Percentiles rank a stretch among this genome's conserved stretches.
These are phyloP conservation scores for Leccinum colubrinum DNA, from an alignment of 1,284 basidiomycete genomes.

Conservation along the genomic window DNA sequence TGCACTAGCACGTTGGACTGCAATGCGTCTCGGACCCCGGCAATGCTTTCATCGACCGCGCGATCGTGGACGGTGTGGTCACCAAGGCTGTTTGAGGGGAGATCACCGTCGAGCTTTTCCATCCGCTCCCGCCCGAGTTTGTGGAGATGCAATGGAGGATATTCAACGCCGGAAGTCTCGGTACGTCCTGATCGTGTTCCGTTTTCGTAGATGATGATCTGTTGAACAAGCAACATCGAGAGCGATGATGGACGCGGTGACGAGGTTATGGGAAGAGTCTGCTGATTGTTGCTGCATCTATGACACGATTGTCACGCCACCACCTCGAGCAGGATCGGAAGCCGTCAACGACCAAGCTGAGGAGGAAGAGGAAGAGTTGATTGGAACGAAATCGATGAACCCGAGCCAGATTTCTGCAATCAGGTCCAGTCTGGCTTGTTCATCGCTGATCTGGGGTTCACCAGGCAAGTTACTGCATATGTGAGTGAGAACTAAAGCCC, in stretches of 20 bases:
- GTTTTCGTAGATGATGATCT: not conserved
- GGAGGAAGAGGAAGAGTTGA: constrained; percentile 17
- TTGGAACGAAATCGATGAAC: constrained; percentile 39
- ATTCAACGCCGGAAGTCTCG: constrained; percentile 58
- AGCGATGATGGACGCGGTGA: constrained; percentile 62
- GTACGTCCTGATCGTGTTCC: constrained; percentile 29
- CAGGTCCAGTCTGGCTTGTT: constrained; percentile 36
- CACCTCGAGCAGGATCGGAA: constrained; percentile 2
- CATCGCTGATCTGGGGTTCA: constrained; percentile 66
- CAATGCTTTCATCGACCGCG: constrained; percentile 43
- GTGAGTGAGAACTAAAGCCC: not conserved
- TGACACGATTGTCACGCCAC: constrained; percentile 40
- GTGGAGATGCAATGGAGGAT: constrained; percentile 59
- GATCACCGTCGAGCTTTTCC: constrained; percentile 48
- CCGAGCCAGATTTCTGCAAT: constrained; percentile 53
- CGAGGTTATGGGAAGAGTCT: constrained; percentile 42
- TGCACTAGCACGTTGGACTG: constrained; percentile 63
- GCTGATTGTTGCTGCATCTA: constrained; percentile 49
- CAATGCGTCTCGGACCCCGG: constrained; percentile 55
- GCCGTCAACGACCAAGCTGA: not conserved
- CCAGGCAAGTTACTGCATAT: constrained; percentile 42
- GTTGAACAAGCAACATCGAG: constrained; percentile 47
- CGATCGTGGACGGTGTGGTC: constrained; percentile 56
- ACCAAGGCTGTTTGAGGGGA: constrained; percentile 40
- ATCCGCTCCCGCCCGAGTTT: constrained; percentile 58